These are phyloP conservation scores for Yamadazyma siamensis DNA, from an alignment of 1,139 yeast genomes.

Conservation along the genomic window DNA sequence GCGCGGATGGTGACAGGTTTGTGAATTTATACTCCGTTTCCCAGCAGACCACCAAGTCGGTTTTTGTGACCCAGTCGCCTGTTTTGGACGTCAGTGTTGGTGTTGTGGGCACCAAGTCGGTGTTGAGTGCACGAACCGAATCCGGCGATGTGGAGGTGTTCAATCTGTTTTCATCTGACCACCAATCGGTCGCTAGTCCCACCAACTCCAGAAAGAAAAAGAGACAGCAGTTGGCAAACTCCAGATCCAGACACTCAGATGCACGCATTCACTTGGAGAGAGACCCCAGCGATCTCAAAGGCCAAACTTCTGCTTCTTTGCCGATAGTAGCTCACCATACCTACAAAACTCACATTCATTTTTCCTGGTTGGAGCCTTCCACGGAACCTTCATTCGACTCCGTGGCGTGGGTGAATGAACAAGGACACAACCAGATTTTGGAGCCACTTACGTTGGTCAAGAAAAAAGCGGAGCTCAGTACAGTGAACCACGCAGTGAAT, in stretches of 20 bases:
- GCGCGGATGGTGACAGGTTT: slow-evolving; percentile 76
- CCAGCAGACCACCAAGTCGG: slow-evolving; percentile 40
- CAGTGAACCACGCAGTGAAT: slow-evolving; percentile 40
- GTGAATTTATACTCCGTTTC: slow-evolving; percentile 62
- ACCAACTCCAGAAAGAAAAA: slow-evolving; percentile 31
- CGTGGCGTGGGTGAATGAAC: slow-evolving; percentile 49
- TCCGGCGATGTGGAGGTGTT: slow-evolving; percentile 69
- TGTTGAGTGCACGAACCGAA: slow-evolving; percentile 60
- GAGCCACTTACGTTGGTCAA: slow-evolving; percentile 34
- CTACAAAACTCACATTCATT: slow-evolving; percentile 36
- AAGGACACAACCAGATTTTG: slow-evolving; percentile 20
- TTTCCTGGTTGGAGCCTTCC: slow-evolving; percentile 75
- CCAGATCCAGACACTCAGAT: slow-evolving; percentile 48
- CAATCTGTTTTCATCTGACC: slow-evolving; percentile 44
- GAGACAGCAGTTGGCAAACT: slow-evolving; percentile 26
- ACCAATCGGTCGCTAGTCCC: slow-evolving; percentile 12
- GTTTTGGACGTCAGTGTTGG: slow-evolving; percentile 44
- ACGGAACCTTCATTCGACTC: slow-evolving; percentile 62
- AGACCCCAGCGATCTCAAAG: slow-evolving; percentile 36
- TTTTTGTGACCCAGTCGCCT: slow-evolving; percentile 66
- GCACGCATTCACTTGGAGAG: slow-evolving; percentile 43
- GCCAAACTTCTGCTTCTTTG: slow-evolving; percentile 33
- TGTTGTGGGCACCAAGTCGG: slow-evolving; percentile 30
- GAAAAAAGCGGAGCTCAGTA: slow-evolving; percentile 31
- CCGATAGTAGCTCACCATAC: slow-evolving; percentile 38